Conservation (phyloP, 352 stramenopile species). For the Phytophthora citricola region DNA sequence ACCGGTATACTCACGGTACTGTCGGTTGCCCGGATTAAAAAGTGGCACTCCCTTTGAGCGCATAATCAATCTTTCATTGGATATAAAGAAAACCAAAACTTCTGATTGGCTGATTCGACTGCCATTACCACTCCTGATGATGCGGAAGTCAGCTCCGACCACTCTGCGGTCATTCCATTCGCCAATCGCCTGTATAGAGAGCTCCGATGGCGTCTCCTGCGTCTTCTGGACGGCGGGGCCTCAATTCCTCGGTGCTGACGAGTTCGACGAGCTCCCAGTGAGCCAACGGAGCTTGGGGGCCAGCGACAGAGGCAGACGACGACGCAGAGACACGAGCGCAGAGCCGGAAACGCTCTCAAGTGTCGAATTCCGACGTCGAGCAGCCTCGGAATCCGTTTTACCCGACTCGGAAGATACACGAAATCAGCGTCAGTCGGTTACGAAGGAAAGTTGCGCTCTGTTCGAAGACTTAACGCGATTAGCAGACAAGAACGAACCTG, state of each 20-base stretch:
- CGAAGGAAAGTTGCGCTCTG: constrained; percentile 49
- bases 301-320: constrained; percentile 23
- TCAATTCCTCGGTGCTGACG: constrained; percentile 18
- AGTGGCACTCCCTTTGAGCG: no score
- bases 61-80: no score
- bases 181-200: constrained; percentile 8
- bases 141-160: not conserved
- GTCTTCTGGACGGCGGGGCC: not conserved
- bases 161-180: constrained; percentile 5
- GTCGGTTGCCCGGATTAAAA: no score
- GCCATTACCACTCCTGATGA: constrained; percentile 8
- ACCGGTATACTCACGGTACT: no score
- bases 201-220: constrained; percentile 14
- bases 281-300: constrained; percentile 18
- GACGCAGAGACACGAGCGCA: constrained; percentile 20
- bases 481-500: constrained; percentile 60
- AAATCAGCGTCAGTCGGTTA: not conserved
- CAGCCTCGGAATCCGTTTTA: constrained; percentile 24
- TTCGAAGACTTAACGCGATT: constrained; percentile 56
- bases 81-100: no score
- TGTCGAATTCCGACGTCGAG: constrained; percentile 20
- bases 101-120: not conserved
- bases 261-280: constrained; percentile 24
- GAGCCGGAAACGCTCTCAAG: constrained; percentile 25
- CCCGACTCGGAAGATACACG: not conserved